Percentiles rank a stretch among this genome's conserved stretches.
Evolutionary conservation across 2,329 filamentous ascomycete genomes (phyloP).

Genomic region (Trichoderma pleuroti): DNA sequence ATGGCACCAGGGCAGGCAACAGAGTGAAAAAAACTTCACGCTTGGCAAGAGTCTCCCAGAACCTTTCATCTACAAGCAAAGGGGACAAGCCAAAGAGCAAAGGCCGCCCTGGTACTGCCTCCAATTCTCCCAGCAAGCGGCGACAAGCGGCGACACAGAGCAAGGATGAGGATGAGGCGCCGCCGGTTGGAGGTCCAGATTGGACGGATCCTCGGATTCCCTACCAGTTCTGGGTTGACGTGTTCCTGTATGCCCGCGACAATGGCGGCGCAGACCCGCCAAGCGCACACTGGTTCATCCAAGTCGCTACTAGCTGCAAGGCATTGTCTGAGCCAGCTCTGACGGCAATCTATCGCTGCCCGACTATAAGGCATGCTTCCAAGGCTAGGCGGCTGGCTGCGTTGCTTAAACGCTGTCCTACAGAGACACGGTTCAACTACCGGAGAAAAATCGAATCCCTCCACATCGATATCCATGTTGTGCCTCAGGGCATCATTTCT

Average conservation of each 20-base stretch:
- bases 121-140: constrained; percentile 22
- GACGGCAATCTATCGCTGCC: constrained; percentile 66
- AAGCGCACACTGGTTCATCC: constrained; percentile 61
- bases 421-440: constrained; percentile 58
- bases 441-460: constrained; percentile 67
- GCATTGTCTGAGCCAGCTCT: constrained; percentile 69
- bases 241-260: constrained; percentile 66
- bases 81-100: neutral
- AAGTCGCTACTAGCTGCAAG: constrained; percentile 59
- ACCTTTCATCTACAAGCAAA: neutral
- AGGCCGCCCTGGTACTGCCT: neutral
- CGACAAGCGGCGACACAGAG: neutral
- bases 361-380: constrained; percentile 53
- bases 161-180: neutral
- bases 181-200: constrained; percentile 41
- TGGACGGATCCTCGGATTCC: constrained; percentile 57
- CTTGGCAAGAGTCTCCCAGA: neutral
- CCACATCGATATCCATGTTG: constrained; percentile 66
- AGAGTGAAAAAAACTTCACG: neutral
- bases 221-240: constrained; percentile 64
- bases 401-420: constrained; percentile 53
- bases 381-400: constrained; percentile 45
- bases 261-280: constrained; percentile 39
- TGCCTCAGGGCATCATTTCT: constrained; percentile 41
- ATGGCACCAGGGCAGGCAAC: neutral